Evolutionary conservation across 1,284 basidiomycete genomes (phyloP), one percentile per base, ranked within the genome.

Genomic region (Ganoderma sp.): DNA sequence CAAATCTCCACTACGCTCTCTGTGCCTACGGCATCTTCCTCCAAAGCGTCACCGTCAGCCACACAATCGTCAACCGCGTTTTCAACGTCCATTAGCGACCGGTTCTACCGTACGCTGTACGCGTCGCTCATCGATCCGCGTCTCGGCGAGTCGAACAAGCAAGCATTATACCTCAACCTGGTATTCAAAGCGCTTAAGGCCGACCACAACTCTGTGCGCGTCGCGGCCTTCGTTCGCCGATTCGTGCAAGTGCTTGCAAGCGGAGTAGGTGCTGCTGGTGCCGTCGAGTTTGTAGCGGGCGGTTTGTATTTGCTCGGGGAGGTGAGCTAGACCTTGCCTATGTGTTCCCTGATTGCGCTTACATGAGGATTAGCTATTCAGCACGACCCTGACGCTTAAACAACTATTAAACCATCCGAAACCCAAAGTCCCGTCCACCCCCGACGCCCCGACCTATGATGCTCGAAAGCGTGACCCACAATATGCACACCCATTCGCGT

Each of bases 141-240:
- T 14, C 85, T 99, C 6, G 85, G 90, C 19, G 85, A 86, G 1
- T 96, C 96, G 19, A 94, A 93, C 39, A 99, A 99, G 79, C 96
- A 99, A 79, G 95, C 97, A 9, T 95, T 99, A 91, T 99, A 98
- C 79, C 87, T 99, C 73, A 99, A 99, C 79, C 82, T 99, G 25
- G 81, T 99, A 25, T 97, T 98, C 88, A 97, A 96, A 78, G 91
- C 95, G 19, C 82, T 99, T 74, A 98, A 98, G 80, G 85, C 85
- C 3, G 97, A 98, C 76, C 79, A 79, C 14, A 89, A 88, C 64
- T 73, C 79, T 0, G 87, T 87, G 67, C 86, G 96, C 22, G 87
- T 93, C 10, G 90, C 90, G 79, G 95, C 96, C 0, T 90, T 99
- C 68, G 87, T 98, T 54, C 90, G 95, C 78, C 84, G 98, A 64